Percentiles rank a stretch among this genome's conserved stretches.
phyloP scores from a whole-genome alignment of 164 flowering plant species.

The Magnolia changhungtana region DNA sequence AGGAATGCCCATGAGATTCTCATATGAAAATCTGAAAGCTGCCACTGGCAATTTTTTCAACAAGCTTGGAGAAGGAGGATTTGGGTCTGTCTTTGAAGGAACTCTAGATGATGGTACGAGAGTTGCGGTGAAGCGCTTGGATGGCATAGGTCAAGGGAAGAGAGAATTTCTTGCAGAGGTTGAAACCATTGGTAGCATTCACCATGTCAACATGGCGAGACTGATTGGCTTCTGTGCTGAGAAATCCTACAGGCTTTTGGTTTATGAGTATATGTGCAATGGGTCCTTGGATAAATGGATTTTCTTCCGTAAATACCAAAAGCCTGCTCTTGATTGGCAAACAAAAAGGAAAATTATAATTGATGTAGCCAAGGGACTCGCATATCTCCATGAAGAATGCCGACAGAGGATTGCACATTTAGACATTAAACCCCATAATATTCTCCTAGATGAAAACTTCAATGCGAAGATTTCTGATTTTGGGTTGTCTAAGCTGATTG shows the following conservation, averaged over 20 bases:
- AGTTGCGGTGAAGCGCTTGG: slow-evolving; percentile 31
- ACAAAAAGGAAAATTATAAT: slow-evolving; percentile 10
- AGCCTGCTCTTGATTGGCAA: slow-evolving; percentile 18
- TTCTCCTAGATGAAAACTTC: slow-evolving; percentile 18
- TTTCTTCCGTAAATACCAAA: slow-evolving; percentile 7
- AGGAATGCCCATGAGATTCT: slow-evolving; percentile 19
- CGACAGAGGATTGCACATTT: slow-evolving; percentile 22
- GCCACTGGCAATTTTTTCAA: slow-evolving; percentile 21
- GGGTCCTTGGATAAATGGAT: slow-evolving; percentile 27
- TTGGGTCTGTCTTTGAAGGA: slow-evolving; percentile 31
- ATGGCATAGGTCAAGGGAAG: slow-evolving; percentile 21
- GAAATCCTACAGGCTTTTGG: slow-evolving; percentile 20
- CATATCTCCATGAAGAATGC: slow-evolving; percentile 33
- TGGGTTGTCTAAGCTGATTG: slow-evolving; percentile 18
- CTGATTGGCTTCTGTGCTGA: slow-evolving; percentile 26
- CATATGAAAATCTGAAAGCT: slow-evolving; percentile 14
- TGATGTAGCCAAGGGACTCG: slow-evolving; percentile 19
- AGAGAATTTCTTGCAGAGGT: slow-evolving; percentile 27
- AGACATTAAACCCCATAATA: slow-evolving; percentile 28
- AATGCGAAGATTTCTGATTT: slow-evolving; percentile 28
- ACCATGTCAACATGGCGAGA: slow-evolving; percentile 26
- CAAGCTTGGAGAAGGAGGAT: slow-evolving; percentile 28
- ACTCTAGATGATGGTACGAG: slow-evolving; percentile 12
- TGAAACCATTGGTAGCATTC: slow-evolving; percentile 27
- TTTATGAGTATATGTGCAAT: slow-evolving; percentile 23